Conservation (phyloP, 805 yeast genomes). For the Wickerhamiella domercqiae region DNA sequence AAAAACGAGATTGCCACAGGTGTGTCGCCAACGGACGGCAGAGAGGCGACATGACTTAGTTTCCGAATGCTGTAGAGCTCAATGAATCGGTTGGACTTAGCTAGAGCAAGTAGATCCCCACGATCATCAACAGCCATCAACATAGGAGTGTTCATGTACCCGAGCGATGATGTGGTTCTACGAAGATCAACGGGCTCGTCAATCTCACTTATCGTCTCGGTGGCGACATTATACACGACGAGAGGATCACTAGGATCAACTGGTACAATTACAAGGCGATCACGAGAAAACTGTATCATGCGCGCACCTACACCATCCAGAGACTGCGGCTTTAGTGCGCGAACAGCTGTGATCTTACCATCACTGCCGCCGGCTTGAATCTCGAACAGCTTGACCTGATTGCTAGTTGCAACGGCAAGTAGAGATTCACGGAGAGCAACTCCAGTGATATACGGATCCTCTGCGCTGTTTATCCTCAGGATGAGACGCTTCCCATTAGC, state of each 20-base stretch:
- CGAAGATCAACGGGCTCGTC: constrained; percentile 5
- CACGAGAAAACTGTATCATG: constrained; percentile 11
- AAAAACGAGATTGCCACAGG: constrained; percentile 53
- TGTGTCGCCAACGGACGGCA: constrained; percentile 44
- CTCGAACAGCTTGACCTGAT: constrained; percentile 52
- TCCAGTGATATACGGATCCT: constrained; percentile 59
- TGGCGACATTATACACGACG: constrained; percentile 13
- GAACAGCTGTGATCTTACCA: background rate
- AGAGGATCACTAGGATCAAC: constrained; percentile 17
- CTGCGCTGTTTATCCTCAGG: constrained; percentile 5
- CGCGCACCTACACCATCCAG: constrained; percentile 14
- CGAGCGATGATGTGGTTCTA: constrained; percentile 17
- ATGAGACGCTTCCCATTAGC: constrained; percentile 32
- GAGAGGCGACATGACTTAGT: constrained; percentile 22
- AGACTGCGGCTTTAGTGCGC: background rate
- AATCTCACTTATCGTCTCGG: constrained; percentile 3
- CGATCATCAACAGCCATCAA: constrained; percentile 27
- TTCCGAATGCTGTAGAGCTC: constrained; percentile 29
- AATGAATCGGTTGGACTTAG: constrained; percentile 52
- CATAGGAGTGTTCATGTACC: constrained; percentile 26
- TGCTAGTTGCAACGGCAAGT: constrained; percentile 56
- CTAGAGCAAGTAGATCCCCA: constrained; percentile 36
- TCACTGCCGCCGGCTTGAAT: constrained; percentile 21
- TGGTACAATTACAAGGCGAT: constrained; percentile 17
- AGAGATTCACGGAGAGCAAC: constrained; percentile 56